phyloP scores from a whole-genome alignment of 768 basidiomycete species.

The Gautieria morchelliformis region DNA sequence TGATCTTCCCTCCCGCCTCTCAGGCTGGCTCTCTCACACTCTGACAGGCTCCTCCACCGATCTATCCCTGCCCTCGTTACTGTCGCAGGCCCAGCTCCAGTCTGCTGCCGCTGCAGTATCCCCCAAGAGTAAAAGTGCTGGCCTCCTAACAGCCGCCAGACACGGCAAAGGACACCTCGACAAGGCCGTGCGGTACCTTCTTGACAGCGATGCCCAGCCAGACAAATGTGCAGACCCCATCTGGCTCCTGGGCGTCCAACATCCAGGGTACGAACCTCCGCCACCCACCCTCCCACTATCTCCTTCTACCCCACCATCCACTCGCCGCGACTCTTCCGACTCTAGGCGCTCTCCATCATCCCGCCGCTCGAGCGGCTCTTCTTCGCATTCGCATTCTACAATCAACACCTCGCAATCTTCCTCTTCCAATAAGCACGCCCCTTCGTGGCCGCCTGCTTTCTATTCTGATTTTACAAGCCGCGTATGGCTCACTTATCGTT shows the following conservation, averaged over 20 bases:
- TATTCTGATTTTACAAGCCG: slow-evolving; percentile 83
- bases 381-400: slow-evolving; percentile 29
- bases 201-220: slow-evolving; percentile 81
- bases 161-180: slow-evolving; percentile 70
- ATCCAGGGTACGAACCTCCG: slow-evolving; percentile 58
- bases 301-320: slow-evolving; percentile 11
- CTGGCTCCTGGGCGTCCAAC: slow-evolving; percentile 81
- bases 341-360: slow-evolving; percentile 31
- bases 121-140: slow-evolving; percentile 36
- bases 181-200: slow-evolving; percentile 80
- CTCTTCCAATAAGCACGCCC: slow-evolving; percentile 20
- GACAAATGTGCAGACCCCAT: slow-evolving; percentile 78
- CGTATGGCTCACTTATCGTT: slow-evolving; percentile 89
- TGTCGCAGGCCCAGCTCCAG: slow-evolving; percentile 36
- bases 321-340: slow-evolving; percentile 31
- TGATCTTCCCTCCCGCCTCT: slow-evolving; percentile 66
- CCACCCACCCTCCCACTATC: slow-evolving; percentile 13
- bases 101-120: slow-evolving; percentile 21
- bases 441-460: slow-evolving; percentile 72
- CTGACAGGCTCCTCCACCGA: slow-evolving; percentile 66
- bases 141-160: slow-evolving; percentile 56
- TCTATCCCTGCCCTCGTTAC: slow-evolving; percentile 53
- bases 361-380: slow-evolving; percentile 36
- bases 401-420: slow-evolving; percentile 22
- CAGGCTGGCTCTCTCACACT: slow-evolving; percentile 75